Evolutionary conservation across 2,329 filamentous ascomycete genomes (phyloP).

Genomic region (Fusarium phyllophilum): DNA sequence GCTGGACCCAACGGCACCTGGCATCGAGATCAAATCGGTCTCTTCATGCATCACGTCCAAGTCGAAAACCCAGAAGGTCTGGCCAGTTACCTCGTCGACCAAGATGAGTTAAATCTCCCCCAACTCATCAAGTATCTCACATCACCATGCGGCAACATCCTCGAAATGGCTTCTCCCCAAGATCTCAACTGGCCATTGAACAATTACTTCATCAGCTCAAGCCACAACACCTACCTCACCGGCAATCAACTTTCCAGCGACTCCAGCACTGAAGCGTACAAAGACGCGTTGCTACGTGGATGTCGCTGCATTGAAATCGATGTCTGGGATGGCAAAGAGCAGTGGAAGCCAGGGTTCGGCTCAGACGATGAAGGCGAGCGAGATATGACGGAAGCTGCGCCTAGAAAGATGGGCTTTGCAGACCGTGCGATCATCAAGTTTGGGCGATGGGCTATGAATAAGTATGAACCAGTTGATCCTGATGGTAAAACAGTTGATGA

Average conservation of each 20-base stretch:
- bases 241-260: constrained; percentile 85
- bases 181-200: constrained; percentile 76
- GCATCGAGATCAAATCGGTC: not conserved
- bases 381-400: not conserved
- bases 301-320: constrained; percentile 95
- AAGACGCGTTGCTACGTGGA: constrained; percentile 75
- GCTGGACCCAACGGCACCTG: not conserved
- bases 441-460: not conserved
- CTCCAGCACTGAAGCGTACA: constrained; percentile 81
- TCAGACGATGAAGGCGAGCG: rapidly evolving
- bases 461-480: not conserved
- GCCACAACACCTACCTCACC: constrained; percentile 91
- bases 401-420: not conserved
- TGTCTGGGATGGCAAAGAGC: constrained; percentile 85
- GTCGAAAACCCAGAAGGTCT: constrained; percentile 3
- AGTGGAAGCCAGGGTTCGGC: not conserved
- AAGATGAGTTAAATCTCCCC: not conserved
- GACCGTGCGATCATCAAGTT: not conserved
- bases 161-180: constrained; percentile 39
- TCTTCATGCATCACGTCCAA: constrained; percentile 19
- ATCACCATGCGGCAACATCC: constrained; percentile 8
- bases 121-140: constrained; percentile 16
- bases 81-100: not conserved
- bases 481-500: not conserved
- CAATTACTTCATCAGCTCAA: constrained; percentile 93